These are phyloP conservation scores for Hyaloscypha finlandica DNA, from an alignment of 495 filamentous ascomycete species.

Conservation along the genomic window DNA sequence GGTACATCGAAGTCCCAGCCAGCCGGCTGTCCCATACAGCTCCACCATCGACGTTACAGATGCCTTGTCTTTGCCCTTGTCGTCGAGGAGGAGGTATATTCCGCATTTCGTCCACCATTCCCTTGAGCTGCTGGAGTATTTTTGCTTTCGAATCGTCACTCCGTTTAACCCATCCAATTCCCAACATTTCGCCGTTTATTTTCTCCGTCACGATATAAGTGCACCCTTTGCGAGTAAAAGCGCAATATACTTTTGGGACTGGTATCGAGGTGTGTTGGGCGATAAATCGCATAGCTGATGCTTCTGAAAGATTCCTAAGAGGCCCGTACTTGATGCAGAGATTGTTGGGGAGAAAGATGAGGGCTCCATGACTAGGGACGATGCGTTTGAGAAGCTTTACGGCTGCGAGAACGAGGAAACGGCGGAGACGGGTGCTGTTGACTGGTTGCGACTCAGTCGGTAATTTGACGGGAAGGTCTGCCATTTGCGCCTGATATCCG, in stretches of 20 bases:
- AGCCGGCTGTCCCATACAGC: conserved; percentile 45
- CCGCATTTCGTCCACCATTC: conserved; percentile 45
- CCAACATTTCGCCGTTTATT: conserved; percentile 48
- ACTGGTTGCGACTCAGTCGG: conserved; percentile 9
- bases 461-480: background rate
- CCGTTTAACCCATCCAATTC: conserved; percentile 33
- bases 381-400: conserved; percentile 18
- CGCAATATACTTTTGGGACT: conserved; percentile 51
- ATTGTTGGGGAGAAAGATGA: conserved; percentile 9
- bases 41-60: conserved; percentile 46
- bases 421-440: conserved; percentile 13
- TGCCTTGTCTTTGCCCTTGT: conserved; percentile 28
- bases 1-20: conserved; percentile 32
- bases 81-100: conserved; percentile 38
- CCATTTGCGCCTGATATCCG: conserved; percentile 1
- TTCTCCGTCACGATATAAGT: conserved; percentile 56
- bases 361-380: conserved; percentile 6
- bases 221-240: conserved; percentile 43
- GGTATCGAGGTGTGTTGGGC: conserved; percentile 50
- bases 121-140: conserved; percentile 46
- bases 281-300: conserved; percentile 49
- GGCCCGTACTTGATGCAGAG: conserved; percentile 42
- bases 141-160: conserved; percentile 44
- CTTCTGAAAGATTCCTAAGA: conserved; percentile 46
- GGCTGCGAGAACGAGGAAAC: conserved; percentile 13